Evolutionary conservation across 345 rosid species (phyloP).

Genomic region (Eucalyptus polybractea): DNA sequence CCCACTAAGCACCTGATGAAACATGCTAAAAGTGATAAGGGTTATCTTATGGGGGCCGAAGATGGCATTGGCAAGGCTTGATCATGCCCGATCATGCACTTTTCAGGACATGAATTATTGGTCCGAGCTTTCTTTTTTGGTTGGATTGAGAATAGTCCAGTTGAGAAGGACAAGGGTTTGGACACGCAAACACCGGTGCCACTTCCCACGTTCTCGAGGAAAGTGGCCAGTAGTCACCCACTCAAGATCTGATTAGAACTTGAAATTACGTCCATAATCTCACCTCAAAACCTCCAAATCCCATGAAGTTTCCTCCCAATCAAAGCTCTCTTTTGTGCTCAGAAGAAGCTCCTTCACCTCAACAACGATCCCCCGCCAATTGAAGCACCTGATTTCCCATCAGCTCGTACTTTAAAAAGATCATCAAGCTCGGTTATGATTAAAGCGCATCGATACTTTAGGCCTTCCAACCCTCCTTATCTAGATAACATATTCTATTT

Average conservation of each 20-base stretch:
- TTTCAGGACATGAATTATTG: not conserved
- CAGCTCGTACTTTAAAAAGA: not conserved
- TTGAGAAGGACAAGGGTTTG: not conserved
- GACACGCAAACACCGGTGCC: not conserved
- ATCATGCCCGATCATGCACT: not conserved
- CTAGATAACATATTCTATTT: not conserved
- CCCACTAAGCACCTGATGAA: not conserved
- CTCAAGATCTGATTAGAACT: not conserved
- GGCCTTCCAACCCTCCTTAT: not conserved
- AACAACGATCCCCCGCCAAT: not conserved
- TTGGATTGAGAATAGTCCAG: not conserved
- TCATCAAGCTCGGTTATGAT: not conserved
- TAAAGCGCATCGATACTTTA: not conserved
- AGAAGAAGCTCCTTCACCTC: not conserved
- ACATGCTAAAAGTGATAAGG: not conserved
- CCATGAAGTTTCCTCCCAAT: not conserved
- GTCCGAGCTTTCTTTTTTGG: not conserved
- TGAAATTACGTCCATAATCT: not conserved
- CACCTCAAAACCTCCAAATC: not conserved
- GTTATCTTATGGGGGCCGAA: not conserved
- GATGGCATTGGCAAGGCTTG: not conserved
- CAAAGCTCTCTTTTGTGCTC: not conserved
- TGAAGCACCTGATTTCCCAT: not conserved
- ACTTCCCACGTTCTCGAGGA: not conserved
- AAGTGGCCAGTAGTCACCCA: not conserved